Evolutionary conservation across 371 early-diverging fungal species (phyloP), one percentile per base, ranked within the genome.

Genomic region (Mortierella polycephala): DNA sequence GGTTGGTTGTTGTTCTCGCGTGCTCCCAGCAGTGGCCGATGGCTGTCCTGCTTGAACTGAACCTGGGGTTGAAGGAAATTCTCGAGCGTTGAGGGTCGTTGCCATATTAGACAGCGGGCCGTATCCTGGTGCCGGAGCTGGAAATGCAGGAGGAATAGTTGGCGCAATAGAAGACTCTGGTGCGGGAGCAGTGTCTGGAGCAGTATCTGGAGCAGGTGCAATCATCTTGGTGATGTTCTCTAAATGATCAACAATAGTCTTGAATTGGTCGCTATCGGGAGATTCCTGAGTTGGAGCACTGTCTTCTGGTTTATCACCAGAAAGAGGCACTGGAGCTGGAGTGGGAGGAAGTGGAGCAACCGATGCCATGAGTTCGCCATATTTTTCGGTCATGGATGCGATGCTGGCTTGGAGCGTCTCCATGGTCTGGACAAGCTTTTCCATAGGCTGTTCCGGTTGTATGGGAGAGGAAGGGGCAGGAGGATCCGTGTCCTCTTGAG

Each of bases 371-470:
- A 64, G 12, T 11, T 64, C 59, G 30, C 53, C 20, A 51, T 60
- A 62, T n/a, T 64, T 69, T 45, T 64, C 60, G 14, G 60, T 62
- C 62, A 74, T 58, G 18, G 57, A 45, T 1, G 57, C 55, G 37
- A 69, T 58, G 30, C 37, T 42, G 7, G 56, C 47, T 30, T 65
- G 65, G 10, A 74, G 58, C 1, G 14, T 41, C 14, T 64, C 50
- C 13, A 69, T 41, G 7, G 57, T 57, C 13, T 54, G 41, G 7
- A 60, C 11, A 0, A 74, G 60, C 0, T 46, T 46, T 7, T 62
- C 61, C n/a, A 61, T n/a, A 6, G 20, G 30, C 18, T 55, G 52
- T 20, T 61, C 52, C 11, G 66, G 57, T 0, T 50, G 52, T 0
- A 2, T n/a, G 20, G 23, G 61, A n/a, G 40, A 10, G 4, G 9